Base-by-base conservation (phyloP, 169 alveolate genomes). In the Theileria sp. region DNA sequence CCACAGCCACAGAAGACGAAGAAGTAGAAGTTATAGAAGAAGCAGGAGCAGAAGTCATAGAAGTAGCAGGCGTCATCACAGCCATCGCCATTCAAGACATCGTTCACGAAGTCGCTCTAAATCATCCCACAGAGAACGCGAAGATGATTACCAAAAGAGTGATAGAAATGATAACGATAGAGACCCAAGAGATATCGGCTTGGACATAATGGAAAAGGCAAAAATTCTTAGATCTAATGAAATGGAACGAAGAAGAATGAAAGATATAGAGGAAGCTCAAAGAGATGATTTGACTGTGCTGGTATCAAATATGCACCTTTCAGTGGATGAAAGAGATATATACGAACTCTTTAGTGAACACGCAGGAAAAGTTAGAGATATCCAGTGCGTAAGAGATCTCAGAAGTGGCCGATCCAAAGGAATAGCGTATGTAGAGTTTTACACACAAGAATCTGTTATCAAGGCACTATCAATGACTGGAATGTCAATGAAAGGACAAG, bases 291-390 rank as follows among this genome's bases (percentile, higher is more conserved):
- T 98, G 80, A 98, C 99, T 0, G 97, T 98, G 32, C 91, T 97
- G 80, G 98, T 97, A 77, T 86, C 94, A 73, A 94, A 97, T 81
- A 86, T 98, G 74, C 93, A 94, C 67, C 86, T 95, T 62, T 92
- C 94, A 64, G 99, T 98, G 10, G 97, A 91, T n/a, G 99, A 98
- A 82, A 94, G 95, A 69, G 98, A 97, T 75, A 94, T 98, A 58
- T 97, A 95, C 86, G 96, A 96, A 44, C 96, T 96, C 87, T 96
- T 98, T 79, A 92, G 98, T 19, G 92, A 95, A 25, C 93, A 94
- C 70, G 98, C 98, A 6, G 99, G 99, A n/a, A 96, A 97, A 67
- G 98, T 98, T 23, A 90, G 99, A 32, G 99, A 97, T 81, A 97
- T 98, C 19, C 97, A 97, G 87, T 87, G 97, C 64, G 96, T 98